These are phyloP conservation scores for Ascochyta fabae DNA, from an alignment of 2,329 filamentous ascomycete genomes.

Conservation along the genomic window DNA sequence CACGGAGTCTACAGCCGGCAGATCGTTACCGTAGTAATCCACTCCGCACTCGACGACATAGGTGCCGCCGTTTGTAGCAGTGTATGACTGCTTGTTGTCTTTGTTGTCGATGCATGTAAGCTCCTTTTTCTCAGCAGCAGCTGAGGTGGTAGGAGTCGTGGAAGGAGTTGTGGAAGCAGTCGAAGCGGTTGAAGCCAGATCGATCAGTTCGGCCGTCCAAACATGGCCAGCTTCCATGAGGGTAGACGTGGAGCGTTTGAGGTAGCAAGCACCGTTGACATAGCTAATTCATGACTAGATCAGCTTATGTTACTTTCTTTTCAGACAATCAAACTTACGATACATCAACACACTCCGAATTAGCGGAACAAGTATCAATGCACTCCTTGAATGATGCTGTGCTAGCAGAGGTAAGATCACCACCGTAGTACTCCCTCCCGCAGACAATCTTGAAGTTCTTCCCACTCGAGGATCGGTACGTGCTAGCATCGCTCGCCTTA, in stretches of 20 bases:
- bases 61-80: not conserved
- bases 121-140: not conserved
- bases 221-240: not conserved
- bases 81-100: not conserved
- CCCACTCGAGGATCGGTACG: not conserved
- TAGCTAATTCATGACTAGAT: not conserved
- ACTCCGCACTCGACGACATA: conserved; percentile 3
- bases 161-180: not conserved
- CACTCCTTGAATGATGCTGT: conserved; percentile 1
- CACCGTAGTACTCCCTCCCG: conserved; percentile 2
- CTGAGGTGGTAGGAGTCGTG: not conserved
- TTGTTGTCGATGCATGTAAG: not conserved
- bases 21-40: not conserved
- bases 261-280: conserved; percentile 6
- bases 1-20: not conserved
- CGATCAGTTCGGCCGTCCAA: conserved; percentile 1
- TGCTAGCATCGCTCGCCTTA: not conserved
- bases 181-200: not conserved
- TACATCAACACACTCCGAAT: not conserved
- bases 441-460: conserved; percentile 3
- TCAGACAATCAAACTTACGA: conserved; percentile 1
- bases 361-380: not conserved
- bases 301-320: not conserved
- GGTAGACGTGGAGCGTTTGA: not conserved
- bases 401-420: not conserved